Conservation (phyloP, 352 stramenopile species). For the Phytophthora citrophthora region DNA sequence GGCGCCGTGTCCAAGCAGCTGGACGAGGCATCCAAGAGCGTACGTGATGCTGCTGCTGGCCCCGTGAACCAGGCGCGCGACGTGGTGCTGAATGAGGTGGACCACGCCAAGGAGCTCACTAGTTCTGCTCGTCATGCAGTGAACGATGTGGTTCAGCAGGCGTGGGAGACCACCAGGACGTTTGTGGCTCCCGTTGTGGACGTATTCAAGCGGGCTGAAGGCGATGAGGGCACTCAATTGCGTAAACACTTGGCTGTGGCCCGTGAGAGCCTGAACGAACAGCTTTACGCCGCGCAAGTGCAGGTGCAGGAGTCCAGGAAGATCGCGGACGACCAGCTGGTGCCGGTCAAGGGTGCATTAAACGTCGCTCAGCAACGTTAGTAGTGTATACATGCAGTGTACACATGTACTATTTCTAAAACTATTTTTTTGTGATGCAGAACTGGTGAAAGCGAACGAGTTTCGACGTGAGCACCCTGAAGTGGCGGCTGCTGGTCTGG, state of each 20-base stretch:
- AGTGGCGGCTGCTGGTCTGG: conserved; percentile 58
- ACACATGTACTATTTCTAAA: neutral
- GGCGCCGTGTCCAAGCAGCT: conserved; percentile 54
- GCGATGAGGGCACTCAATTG: conserved; percentile 66
- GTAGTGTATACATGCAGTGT: neutral
- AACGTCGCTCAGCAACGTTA: conserved; percentile 54
- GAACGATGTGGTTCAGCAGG: conserved; percentile 42
- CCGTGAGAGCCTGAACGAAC: conserved; percentile 61
- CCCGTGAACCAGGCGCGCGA: conserved; percentile 57
- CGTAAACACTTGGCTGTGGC: conserved; percentile 60
- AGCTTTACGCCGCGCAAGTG: conserved; percentile 65
- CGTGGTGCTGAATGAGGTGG: conserved; percentile 43
- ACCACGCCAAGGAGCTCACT: conserved; percentile 71
- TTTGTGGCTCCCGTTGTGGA: conserved; percentile 57
- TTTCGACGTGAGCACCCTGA: conserved; percentile 80
- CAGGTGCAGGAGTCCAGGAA: conserved; percentile 61
- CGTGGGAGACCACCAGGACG: conserved; percentile 43
- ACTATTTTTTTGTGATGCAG: conserved; percentile 35
- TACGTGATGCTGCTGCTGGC: conserved; percentile 41
- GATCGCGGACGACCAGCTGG: conserved; percentile 62
- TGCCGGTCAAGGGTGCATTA: conserved; percentile 61
- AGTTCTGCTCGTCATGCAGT: conserved; percentile 60
- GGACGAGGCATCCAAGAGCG: conserved; percentile 55
- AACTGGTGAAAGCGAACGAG: conserved; percentile 74
- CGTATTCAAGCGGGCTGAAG: conserved; percentile 71